Evolutionary conservation across 495 filamentous ascomycete species (phyloP), one percentile per base, ranked within the genome.

Genomic region (Darksidea phi): DNA sequence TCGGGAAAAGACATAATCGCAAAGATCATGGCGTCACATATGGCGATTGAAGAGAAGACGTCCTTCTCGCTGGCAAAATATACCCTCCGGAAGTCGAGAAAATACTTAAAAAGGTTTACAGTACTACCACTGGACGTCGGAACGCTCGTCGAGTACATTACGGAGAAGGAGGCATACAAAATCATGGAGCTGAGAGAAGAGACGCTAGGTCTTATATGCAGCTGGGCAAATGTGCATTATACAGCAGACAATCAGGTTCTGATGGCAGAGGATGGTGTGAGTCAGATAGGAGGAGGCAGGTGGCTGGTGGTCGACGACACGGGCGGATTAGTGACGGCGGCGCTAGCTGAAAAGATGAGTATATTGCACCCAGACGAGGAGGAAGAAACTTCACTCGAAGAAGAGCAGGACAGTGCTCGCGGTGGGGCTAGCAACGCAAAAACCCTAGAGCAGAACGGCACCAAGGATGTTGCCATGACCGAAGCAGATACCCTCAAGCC

Each of bases 291-390:
- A 5, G 79, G 79, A 45, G 92, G 91, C 6, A 81, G 90, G 52
- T 98, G 92, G 82, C 80, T 96, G 1, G 84, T 94, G 4, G 81
- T 97, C 1, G 94, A 98, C 69, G 94, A 98, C 52, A 94, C 90
- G 0, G 88, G 89, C 7, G 94, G 94, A 0, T 74, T 97, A 23
- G 70, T 98, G 8, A 84, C 93, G 1, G 91, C 91, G 0, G 89
- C 91, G 0, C 79, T 96, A 77, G 94, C 94, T 0, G 94, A 98
- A 72, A 81, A 88, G 54, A 91, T 97, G 85, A 91, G 90, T 0
- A 84, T 97, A 38, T 78, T 98, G 0, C 82, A 90, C 70, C 77
- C 81, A 0, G 72, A 73, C 0, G 73, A 76, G 6, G 71, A 54
- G 34, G 66, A 57, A 5, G 62, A 56, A 8, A 59, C 64, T 13